phyloP scores from a whole-genome alignment of 192 early-diverging fungal species.

The Neocallimastix lanati region DNA sequence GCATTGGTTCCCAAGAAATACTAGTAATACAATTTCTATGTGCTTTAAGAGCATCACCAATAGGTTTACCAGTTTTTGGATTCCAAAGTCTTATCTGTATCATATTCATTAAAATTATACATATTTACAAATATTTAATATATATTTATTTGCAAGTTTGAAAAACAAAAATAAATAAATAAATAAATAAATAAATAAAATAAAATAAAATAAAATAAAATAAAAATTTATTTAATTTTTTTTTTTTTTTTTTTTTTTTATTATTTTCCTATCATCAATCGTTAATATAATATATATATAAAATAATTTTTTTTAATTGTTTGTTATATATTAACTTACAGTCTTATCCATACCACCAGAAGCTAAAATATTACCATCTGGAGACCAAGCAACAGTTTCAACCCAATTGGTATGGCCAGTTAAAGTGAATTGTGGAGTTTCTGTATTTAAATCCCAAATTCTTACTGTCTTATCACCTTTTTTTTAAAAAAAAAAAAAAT shows the following conservation, averaged over 20 bases:
- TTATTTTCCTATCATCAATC: too few species aligned
- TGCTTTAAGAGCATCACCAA: slow-evolving; percentile 59
- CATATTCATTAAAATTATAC: too few species aligned
- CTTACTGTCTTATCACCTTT: slow-evolving; percentile 78
- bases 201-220: too few species aligned
- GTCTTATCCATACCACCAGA: slow-evolving; percentile 90
- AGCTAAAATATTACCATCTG: slow-evolving; percentile 63
- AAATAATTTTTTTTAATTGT: neutral
- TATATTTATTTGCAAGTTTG: too few species aligned
- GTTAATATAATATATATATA: neutral
- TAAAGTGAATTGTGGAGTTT: slow-evolving; percentile 75
- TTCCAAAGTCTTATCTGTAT: slow-evolving; percentile 65
- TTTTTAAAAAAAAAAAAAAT: too few species aligned
- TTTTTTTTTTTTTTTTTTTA: too few species aligned
- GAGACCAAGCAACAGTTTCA: slow-evolving; percentile 79
- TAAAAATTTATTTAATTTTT: too few species aligned
- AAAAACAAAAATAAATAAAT: too few species aligned
- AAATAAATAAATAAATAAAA: too few species aligned
- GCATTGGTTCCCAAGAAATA: slow-evolving; percentile 85
- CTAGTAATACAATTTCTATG: slow-evolving; percentile 80
- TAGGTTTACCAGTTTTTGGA: slow-evolving; percentile 57
- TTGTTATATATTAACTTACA: slow-evolving; percentile 20
- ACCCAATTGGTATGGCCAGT: slow-evolving; percentile 83
- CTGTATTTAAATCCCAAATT: slow-evolving; percentile 92
- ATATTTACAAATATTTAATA: too few species aligned